Percentiles rank a stretch among this genome's conserved stretches.
Conservation (phyloP, 208 protist species). For the Porcisia deanei region DNA sequence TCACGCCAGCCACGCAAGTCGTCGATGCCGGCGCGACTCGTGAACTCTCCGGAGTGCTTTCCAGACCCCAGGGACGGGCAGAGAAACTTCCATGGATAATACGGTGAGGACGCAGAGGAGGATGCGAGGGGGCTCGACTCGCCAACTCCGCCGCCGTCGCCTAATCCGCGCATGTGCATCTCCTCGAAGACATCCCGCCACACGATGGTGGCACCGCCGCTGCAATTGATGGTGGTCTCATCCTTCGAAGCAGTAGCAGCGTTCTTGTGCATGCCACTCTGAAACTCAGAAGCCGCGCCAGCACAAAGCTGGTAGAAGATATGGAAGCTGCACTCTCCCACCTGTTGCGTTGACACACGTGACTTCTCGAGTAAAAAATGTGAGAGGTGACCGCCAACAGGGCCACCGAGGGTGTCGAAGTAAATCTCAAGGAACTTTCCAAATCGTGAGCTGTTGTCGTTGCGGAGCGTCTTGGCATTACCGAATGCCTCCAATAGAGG, state of each 20-base stretch:
- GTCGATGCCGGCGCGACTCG: slow-evolving; percentile 43
- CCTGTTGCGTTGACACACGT: slow-evolving; percentile 77
- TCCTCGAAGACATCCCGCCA: slow-evolving; percentile 25
- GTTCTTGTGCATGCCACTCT: neutral
- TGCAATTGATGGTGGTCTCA: neutral
- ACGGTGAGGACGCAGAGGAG: neutral
- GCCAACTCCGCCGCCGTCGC: slow-evolving; percentile 2
- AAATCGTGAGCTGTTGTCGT: slow-evolving; percentile 93
- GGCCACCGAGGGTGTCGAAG: slow-evolving; percentile 77
- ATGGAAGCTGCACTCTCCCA: slow-evolving; percentile 96
- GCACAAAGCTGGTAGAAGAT: slow-evolving; percentile 95
- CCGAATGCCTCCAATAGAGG: slow-evolving; percentile 93
- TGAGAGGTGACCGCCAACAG: slow-evolving; percentile 82
- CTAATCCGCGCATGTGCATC: slow-evolving; percentile 21
- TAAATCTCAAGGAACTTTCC: slow-evolving; percentile 94
- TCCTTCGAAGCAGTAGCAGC: neutral
- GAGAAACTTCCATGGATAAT: slow-evolving; percentile 26
- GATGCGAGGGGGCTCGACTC: neutral
- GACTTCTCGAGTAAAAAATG: slow-evolving; percentile 94
- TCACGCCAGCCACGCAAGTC: slow-evolving; percentile 81
- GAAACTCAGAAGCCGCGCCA: slow-evolving; percentile 34
- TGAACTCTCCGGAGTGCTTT: slow-evolving; percentile 20
- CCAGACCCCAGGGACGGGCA: slow-evolving; percentile 17
- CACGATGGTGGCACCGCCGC: neutral
- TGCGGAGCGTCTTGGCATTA: slow-evolving; percentile 92